Percentiles rank a stretch among this genome's conserved stretches.
These are phyloP conservation scores for Nymphaea colorata DNA, from an alignment of 164 flowering plant genomes.

Conservation along the genomic window DNA sequence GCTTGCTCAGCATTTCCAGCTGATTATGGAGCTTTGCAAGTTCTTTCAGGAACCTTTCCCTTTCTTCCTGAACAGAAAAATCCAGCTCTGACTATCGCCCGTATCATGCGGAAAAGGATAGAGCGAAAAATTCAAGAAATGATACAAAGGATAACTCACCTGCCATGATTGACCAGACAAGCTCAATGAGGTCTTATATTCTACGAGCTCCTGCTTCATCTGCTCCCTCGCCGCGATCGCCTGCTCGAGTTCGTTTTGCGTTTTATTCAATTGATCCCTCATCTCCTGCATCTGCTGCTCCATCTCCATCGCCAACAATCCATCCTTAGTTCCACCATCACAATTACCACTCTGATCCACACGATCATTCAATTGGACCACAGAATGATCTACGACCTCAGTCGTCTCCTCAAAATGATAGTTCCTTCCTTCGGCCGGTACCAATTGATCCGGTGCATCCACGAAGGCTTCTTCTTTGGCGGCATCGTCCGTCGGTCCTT, in stretches of 20 bases:
- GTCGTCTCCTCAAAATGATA: background rate
- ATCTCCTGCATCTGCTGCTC: conserved; percentile 3
- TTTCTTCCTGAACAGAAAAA: conserved; percentile 45
- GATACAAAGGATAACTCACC: background rate
- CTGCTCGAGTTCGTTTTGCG: conserved; percentile 33
- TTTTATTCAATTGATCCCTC: conserved; percentile 30
- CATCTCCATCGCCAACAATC: conserved; percentile 5
- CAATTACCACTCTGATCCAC: conserved; percentile 13
- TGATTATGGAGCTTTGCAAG: conserved; percentile 23
- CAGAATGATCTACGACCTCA: conserved; percentile 13
- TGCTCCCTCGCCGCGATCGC: conserved; percentile 37
- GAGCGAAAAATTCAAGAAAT: background rate
- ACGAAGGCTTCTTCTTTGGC: conserved; percentile 59
- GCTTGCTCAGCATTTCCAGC: conserved; percentile 23
- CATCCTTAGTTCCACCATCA: conserved; percentile 9
- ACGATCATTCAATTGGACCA: conserved; percentile 13
- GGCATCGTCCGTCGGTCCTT: conserved; percentile 25
- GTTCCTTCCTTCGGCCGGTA: conserved; percentile 5
- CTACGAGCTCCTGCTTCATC: conserved; percentile 30
- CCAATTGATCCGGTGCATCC: conserved; percentile 57
- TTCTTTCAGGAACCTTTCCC: conserved; percentile 25
- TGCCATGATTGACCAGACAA: background rate
- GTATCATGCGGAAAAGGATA: background rate
- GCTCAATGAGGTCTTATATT: background rate
- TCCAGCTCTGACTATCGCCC: conserved; percentile 1